Conservation (phyloP, 148 eudicot species). For the Silene uniflora region DNA sequence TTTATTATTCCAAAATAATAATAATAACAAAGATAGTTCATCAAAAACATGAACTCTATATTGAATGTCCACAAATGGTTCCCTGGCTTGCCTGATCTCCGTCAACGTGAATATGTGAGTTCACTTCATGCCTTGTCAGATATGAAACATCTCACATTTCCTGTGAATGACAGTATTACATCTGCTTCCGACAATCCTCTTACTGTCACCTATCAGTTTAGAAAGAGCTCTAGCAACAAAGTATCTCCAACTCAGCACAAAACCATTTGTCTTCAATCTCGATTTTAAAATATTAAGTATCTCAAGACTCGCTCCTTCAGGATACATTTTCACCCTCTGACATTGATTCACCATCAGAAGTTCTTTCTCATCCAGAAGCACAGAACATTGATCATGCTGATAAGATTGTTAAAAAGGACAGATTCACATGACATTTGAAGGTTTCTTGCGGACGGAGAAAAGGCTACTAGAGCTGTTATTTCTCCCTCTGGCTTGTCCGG, state of each 20-base stretch:
- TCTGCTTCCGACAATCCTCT: slow-evolving; percentile 24
- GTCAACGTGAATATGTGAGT: slow-evolving; percentile 25
- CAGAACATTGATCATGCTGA: slow-evolving; percentile 24
- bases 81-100: slow-evolving; percentile 32
- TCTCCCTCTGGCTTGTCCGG: slow-evolving; percentile 10
- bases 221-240: slow-evolving; percentile 22
- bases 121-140: slow-evolving; percentile 24
- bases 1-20: too few species aligned
- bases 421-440: slow-evolving; percentile 24
- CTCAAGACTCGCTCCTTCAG: slow-evolving; percentile 27
- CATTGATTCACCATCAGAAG: slow-evolving; percentile 31
- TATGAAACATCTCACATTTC: slow-evolving; percentile 22
- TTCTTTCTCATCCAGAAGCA: slow-evolving; percentile 22
- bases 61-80: too few species aligned
- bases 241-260: slow-evolving; percentile 39
- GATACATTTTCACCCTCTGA: slow-evolving; percentile 44
- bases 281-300: slow-evolving; percentile 35
- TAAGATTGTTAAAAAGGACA: slow-evolving; percentile 23
- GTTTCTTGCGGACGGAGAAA: slow-evolving; percentile 17
- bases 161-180: slow-evolving; percentile 28
- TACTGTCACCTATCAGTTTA: slow-evolving; percentile 16
- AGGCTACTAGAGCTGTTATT: slow-evolving; percentile 18
- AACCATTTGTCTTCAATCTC: slow-evolving; percentile 59
- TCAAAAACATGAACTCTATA: too few species aligned
- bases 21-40: too few species aligned